Evolutionary conservation across 2,329 filamentous ascomycete species (phyloP).

Genomic region (Calonectria pauciramosa): DNA sequence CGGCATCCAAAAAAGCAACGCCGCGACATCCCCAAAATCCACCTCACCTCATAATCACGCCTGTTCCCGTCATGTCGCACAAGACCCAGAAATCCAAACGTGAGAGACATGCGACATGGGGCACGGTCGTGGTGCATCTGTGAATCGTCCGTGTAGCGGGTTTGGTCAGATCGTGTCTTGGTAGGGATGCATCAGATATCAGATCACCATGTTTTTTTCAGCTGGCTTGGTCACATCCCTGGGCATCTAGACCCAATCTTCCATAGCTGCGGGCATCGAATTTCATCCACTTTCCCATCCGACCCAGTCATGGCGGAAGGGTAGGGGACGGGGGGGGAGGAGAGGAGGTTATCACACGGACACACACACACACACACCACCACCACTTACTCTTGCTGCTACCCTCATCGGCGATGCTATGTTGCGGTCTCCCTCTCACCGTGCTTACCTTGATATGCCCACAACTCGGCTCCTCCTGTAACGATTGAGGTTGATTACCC

Average conservation of each 20-base stretch:
- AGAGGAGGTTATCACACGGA: neutral
- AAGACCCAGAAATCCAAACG: neutral
- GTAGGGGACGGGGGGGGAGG: neutral
- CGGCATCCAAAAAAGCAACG: neutral
- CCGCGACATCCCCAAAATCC: neutral
- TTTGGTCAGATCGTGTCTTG: slow-evolving; percentile 1
- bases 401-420: neutral
- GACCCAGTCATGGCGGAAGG: neutral
- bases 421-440: neutral
- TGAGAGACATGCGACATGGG: neutral
- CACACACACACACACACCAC: neutral
- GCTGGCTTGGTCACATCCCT: slow-evolving; percentile 28
- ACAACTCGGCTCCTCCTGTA: neutral
- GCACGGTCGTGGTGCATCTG: neutral
- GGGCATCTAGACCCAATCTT: slow-evolving; percentile 40
- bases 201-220: slow-evolving; percentile 7
- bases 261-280: slow-evolving; percentile 33
- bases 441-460: neutral
- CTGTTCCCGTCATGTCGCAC: neutral
- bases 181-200: slow-evolving; percentile 10
- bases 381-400: neutral
- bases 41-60: neutral
- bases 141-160: neutral
- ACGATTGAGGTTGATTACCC: neutral
- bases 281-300: slow-evolving; percentile 39